phyloP scores from a whole-genome alignment of 2,329 filamentous ascomycete species.

The Mycosphaerella arachidis region DNA sequence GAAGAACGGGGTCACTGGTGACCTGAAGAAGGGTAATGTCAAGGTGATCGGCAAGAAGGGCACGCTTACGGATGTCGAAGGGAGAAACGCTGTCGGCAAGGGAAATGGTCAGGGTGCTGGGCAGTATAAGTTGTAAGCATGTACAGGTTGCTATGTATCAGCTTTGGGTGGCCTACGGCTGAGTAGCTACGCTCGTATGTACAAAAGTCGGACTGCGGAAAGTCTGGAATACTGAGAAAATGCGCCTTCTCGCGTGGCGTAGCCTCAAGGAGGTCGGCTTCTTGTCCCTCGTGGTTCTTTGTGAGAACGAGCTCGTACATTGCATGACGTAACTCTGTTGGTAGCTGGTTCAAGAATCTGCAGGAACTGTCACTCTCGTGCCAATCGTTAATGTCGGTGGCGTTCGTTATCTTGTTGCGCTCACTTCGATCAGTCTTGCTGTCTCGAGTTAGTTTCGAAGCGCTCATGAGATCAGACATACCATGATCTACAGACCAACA shows the following conservation, averaged over 20 bases:
- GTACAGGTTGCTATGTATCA: not conserved
- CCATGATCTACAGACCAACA: too few relatives aligned
- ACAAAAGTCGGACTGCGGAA: too few relatives aligned
- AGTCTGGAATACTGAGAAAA: too few relatives aligned
- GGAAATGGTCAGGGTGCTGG: slow-evolving; percentile 25
- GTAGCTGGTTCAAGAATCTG: not conserved
- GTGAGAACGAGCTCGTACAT: not conserved
- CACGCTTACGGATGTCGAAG: slow-evolving; percentile 76
- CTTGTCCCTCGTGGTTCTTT: not conserved
- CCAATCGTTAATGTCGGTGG: too few relatives aligned
- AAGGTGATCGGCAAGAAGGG: slow-evolving; percentile 90
- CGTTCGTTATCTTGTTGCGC: too few relatives aligned
- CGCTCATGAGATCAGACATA: too few relatives aligned
- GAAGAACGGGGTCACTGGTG: slow-evolving; percentile 57
- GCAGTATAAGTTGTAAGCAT: slow-evolving; percentile 30
- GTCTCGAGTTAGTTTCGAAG: too few relatives aligned
- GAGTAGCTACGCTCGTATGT: too few relatives aligned
- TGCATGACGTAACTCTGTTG: not conserved
- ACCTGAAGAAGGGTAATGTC: slow-evolving; percentile 78
- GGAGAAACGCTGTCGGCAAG: slow-evolving; percentile 58
- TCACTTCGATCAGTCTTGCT: too few relatives aligned
- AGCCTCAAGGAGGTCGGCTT: not conserved
- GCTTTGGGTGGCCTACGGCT: not conserved
- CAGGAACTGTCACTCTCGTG: not conserved
- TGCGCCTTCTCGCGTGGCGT: not conserved